Evolutionary conservation across 140 eudicot genomes (phyloP), one percentile per base, ranked within the genome.

Genomic region (Anethum foeniculum): DNA sequence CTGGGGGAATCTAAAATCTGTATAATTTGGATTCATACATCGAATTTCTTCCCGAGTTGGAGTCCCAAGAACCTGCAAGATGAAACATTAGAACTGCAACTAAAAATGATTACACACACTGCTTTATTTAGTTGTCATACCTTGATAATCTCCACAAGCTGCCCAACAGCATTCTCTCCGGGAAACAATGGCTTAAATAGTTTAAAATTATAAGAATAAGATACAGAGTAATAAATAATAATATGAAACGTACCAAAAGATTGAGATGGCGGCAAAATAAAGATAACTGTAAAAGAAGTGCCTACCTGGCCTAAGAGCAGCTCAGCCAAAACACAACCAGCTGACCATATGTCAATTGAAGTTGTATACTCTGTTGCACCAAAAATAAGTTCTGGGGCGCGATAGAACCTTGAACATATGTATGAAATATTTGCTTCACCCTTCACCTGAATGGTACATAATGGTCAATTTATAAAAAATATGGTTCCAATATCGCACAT

Each of bases 41-140:
- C 98, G 91, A n/a, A 94, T 89, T 86, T 94, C 98, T 82, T 94
- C 98, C 54, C 98, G 85, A 25, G 98, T 94, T 47, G 98, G 98
- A 12, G 98, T 94, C 79, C 98, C 98, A 85, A 94, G 93, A 84
- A 94, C 97, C 98, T 94, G 79, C 84, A 83, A 84, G n/a, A 83
- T 28, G 68, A 58, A 74, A 47, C 41, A 49, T 75, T 32, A 83
- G 80, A 86, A 82, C 76, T 67, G 48, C 30, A 80, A 77, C 47
- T 46, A 25, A 3, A 80, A 21, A 9, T 51, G 21, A 25, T 27
- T 39, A 18, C 13, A 36, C 12, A 25, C 18, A 1, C 32, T 47
- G 48, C 28, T 75, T 11, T 4, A 13, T 28, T 75, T 16, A 25
- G 51, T 47, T 6, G 1, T 25, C 62, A 67, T 56, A 94, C 99